Conservation (phyloP, 495 filamentous ascomycete species). For the Aspergillus steynii region DNA sequence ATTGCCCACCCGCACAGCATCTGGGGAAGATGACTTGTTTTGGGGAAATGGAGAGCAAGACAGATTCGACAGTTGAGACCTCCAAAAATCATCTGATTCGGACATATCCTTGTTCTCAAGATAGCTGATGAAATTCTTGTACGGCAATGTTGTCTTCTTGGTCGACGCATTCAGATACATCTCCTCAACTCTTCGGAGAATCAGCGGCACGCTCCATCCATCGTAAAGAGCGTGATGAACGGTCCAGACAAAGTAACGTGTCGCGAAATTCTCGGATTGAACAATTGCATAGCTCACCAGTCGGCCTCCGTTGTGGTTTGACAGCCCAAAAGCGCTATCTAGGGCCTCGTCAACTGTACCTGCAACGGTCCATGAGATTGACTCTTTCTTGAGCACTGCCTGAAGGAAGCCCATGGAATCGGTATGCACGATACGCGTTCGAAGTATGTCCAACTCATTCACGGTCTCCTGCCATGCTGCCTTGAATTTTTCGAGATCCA, state of each 20-base stretch:
- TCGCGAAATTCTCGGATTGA: conserved; percentile 21
- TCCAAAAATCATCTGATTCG: conserved; percentile 48
- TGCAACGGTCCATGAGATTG: conserved; percentile 47
- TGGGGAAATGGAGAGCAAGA: conserved; percentile 28
- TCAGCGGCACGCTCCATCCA: conserved; percentile 62
- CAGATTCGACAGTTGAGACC: conserved; percentile 29
- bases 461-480: conserved; percentile 54
- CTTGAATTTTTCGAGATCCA: conserved; percentile 52
- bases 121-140: conserved; percentile 46
- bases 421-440: conserved; percentile 57
- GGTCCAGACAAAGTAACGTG: conserved; percentile 57
- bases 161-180: conserved; percentile 30
- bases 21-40: conserved; percentile 27
- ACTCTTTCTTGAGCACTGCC: conserved; percentile 52
- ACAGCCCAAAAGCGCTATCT: conserved; percentile 39
- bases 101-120: conserved; percentile 33
- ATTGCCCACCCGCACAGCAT: conserved; percentile 32
- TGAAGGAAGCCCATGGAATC: conserved; percentile 50
- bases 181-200: conserved; percentile 57
- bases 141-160: conserved; percentile 26
- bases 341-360: conserved; percentile 47
- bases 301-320: conserved; percentile 54
- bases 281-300: conserved; percentile 59
- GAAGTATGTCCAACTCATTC: conserved; percentile 50
- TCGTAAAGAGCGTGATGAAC: conserved; percentile 74